These are phyloP conservation scores for Oldenlandia corymbosa DNA, from an alignment of 257 asterid genomes.

Conservation along the genomic window DNA sequence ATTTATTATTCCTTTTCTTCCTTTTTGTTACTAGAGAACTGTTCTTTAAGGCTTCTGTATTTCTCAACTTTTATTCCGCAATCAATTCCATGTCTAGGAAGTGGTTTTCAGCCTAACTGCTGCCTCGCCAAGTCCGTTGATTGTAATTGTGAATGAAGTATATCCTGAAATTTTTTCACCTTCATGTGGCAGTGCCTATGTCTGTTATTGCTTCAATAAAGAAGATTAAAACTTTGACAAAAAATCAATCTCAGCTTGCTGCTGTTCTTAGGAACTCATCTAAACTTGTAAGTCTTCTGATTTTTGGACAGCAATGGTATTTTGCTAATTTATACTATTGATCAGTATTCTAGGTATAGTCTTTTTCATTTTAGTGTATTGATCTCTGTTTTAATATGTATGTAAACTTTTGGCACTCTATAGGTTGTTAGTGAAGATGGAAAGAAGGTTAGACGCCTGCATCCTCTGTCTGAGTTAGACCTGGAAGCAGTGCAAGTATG, in stretches of 20 bases:
- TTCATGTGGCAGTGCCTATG: conserved; percentile 56
- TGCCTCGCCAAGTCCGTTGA: background rate
- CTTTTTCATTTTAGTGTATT: background rate
- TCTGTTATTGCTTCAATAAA: conserved; percentile 79
- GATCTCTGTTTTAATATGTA: conserved; percentile 4
- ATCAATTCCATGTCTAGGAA: background rate
- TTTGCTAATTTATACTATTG: background rate
- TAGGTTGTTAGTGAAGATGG: conserved; percentile 91
- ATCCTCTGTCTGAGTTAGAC: conserved; percentile 59
- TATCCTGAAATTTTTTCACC: conserved; percentile 1
- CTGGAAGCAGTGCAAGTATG: conserved; percentile 88
- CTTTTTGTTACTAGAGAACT: background rate
- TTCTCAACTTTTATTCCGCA: background rate
- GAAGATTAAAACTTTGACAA: conserved; percentile 61
- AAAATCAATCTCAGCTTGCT: conserved; percentile 57
- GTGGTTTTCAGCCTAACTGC: background rate
- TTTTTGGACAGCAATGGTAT: background rate
- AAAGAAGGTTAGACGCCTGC: conserved; percentile 61
- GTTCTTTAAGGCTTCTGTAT: background rate
- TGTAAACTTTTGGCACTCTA: conserved; percentile 1
- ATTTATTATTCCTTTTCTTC: background rate
- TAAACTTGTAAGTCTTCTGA: conserved; percentile 50
- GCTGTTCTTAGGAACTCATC: conserved; percentile 53
- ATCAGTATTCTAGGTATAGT: background rate
- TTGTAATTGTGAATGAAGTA: background rate